phyloP scores from a whole-genome alignment of 2,329 filamentous ascomycete species.

The Diaporthe citriasiana region DNA sequence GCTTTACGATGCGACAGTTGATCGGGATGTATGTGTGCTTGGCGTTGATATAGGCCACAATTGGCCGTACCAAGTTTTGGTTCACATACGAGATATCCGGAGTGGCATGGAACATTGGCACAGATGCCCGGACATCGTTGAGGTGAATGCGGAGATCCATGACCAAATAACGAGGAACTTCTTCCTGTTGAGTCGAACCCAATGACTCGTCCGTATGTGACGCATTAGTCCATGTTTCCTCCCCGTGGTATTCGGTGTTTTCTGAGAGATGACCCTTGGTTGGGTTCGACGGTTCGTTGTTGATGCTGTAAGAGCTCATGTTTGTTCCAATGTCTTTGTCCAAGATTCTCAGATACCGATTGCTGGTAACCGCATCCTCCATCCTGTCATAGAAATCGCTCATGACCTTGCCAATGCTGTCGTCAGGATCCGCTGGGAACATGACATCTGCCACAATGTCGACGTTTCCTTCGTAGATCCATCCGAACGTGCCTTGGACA shows the following conservation, averaged over 20 bases:
- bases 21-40: constrained; percentile 96
- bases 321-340: constrained; percentile 59
- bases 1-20: constrained; percentile 93
- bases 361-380: constrained; percentile 90
- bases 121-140: constrained; percentile 92
- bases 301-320: constrained; percentile 44
- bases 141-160: constrained; percentile 97
- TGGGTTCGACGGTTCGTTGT: constrained; percentile 38
- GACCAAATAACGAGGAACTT: constrained; percentile 84
- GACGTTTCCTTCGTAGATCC: constrained; percentile 97
- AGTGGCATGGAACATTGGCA: constrained; percentile 84
- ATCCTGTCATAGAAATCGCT: constrained; percentile 97
- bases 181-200: constrained; percentile 51
- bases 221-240: constrained; percentile 40
- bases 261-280: constrained; percentile 38
- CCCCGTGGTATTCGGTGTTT: constrained; percentile 19
- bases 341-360: constrained; percentile 74
- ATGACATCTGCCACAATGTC: constrained; percentile 97
- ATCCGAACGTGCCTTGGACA: constrained; percentile 93
- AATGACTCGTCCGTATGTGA: constrained; percentile 22
- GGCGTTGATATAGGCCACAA: constrained; percentile 98
- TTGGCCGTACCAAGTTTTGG: constrained; percentile 93
- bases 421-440: constrained; percentile 89
- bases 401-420: constrained; percentile 93
- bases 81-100: constrained; percentile 95